Percentiles rank a stretch among this genome's conserved stretches.
phyloP scores from a whole-genome alignment of 1,284 basidiomycete species.

The Takashimella koratensis region DNA sequence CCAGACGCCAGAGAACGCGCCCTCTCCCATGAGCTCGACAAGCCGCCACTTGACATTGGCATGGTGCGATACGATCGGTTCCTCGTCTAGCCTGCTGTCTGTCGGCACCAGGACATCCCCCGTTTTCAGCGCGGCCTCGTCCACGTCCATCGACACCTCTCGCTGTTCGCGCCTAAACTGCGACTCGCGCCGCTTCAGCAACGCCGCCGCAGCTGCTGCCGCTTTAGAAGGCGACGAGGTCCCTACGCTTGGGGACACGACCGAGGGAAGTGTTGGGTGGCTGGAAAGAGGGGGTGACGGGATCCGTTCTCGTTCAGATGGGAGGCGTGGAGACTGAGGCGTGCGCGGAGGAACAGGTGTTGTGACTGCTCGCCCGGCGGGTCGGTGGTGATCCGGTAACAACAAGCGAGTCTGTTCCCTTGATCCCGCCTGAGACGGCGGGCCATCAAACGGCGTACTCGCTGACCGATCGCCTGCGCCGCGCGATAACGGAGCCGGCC shows the following conservation, averaged over 20 bases:
- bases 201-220: background rate
- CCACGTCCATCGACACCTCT: conserved; percentile 14
- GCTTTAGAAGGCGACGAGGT: background rate
- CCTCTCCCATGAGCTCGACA: conserved; percentile 61
- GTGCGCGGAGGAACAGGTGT: conserved; percentile 5
- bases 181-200: conserved; percentile 11
- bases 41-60: conserved; percentile 49
- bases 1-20: conserved; percentile 75
- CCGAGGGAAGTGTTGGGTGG: conserved; percentile 11
- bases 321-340: background rate
- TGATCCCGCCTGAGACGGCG: conserved; percentile 8
- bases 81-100: conserved; percentile 4
- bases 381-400: conserved; percentile 10
- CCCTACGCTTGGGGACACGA: background rate
- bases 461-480: conserved; percentile 13
- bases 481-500: conserved; percentile 9
- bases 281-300: conserved; percentile 8
- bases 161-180: conserved; percentile 21
- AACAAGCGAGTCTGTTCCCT: conserved; percentile 13
- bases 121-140: conserved; percentile 13
- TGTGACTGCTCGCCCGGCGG: conserved; percentile 6
- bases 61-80: conserved; percentile 5
- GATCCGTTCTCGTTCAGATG: conserved; percentile 1
- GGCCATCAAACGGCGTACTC: conserved; percentile 8
- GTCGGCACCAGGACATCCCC: conserved; percentile 26